phyloP scores from a whole-genome alignment of 306 rosid species.

The Malus sieversii region DNA sequence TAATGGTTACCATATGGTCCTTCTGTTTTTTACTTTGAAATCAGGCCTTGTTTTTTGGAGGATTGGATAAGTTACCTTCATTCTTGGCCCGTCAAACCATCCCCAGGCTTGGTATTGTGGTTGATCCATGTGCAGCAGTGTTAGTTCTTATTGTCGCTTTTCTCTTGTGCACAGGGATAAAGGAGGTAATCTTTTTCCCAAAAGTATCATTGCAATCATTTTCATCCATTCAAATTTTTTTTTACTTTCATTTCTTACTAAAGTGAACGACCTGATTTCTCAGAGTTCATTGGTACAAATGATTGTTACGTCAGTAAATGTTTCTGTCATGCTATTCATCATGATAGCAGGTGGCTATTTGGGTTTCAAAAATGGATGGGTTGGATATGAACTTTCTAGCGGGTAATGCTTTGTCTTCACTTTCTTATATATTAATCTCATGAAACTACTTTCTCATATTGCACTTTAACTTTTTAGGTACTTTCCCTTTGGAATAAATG shows the following conservation, averaged over 20 bases:
- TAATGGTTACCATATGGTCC: neutral
- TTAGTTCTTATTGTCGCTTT: constrained; percentile 46
- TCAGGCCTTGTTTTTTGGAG: constrained; percentile 68
- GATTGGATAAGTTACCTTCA: constrained; percentile 42
- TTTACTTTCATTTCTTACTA: constrained; percentile 1
- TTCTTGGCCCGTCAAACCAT: constrained; percentile 54
- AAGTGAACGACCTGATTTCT: constrained; percentile 16
- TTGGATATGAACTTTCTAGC: constrained; percentile 53
- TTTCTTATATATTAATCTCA: constrained; percentile 7
- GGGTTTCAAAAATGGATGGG: constrained; percentile 63
- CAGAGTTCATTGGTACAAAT: constrained; percentile 66
- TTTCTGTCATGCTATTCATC: constrained; percentile 54
- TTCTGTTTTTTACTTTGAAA: constrained; percentile 10
- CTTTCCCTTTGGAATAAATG: constrained; percentile 58
- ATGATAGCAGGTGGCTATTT: constrained; percentile 52
- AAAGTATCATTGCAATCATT: neutral
- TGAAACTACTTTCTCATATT: constrained; percentile 10
- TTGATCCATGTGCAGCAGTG: constrained; percentile 68
- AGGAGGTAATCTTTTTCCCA: constrained; percentile 39
- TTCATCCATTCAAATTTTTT: neutral
- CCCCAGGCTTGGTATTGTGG: constrained; percentile 51
- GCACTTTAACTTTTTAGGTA: constrained; percentile 35
- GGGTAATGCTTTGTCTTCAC: constrained; percentile 42
- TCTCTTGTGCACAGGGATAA: constrained; percentile 60
- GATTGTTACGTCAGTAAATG: constrained; percentile 48